Base-by-base conservation (phyloP, 345 rosid genomes). In the Pistacia atlantica region DNA sequence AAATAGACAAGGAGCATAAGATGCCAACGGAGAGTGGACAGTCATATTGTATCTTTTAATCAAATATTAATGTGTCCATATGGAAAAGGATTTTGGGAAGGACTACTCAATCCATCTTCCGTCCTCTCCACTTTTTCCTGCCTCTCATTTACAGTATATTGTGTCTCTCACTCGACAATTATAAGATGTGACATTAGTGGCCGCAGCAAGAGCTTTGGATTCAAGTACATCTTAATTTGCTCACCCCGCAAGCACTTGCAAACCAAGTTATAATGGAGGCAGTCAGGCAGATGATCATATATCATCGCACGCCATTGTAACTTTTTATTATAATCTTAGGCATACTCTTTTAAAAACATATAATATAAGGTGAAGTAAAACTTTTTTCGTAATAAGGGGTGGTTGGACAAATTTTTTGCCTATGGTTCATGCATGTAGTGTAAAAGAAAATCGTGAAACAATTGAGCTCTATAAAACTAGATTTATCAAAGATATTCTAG, bases 91-190 rank as follows among this genome's bases (percentile, higher is more conserved):
- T 10, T 38, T 64, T 25, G 33, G 5, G 61, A 20, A 22, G 59
- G 31, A 64, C 65, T 46, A 14, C 33, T 11, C n/a, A 51, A 35
- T 65, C 71, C 54, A 38, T 45, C 31, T 75, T 55, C 35, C 28
- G 70, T 75, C 28, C 65, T 65, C 11, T 25, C 51, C 77, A 51
- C 77, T 73, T 63, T 18, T 51, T 7, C 5, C 8, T 52, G 73
- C 35, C 73, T 52, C 46, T 69, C 59, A 51, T 56, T 46, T 68
- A 54, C 57, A 54, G 57, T 54, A 54, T 54, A 54, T 54, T 54
- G 57, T 54, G 57, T 54, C 57, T 14, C 4, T 54, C n/a, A 54
- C 18, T 10, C n/a, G 20, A 4, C 16, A 16, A 46, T 67, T 10
- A 16, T 35, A 16, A 54, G 57, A 54, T 54, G 57, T 3, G 57